Conservation (phyloP, 345 rosid species). For the Brassica carinata region DNA sequence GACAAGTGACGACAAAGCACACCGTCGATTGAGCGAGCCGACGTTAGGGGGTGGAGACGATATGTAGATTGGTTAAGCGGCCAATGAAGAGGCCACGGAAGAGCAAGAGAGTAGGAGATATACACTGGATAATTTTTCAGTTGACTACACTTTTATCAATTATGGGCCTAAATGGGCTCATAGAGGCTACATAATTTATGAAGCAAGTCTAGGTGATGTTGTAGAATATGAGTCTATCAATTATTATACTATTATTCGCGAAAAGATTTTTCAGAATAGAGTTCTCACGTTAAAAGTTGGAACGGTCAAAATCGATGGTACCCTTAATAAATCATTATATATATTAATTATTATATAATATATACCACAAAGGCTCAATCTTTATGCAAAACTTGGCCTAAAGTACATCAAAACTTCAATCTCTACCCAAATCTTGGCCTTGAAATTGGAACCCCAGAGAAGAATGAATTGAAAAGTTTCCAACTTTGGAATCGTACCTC, state of each 20-base stretch:
- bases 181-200: background rate
- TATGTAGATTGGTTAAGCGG: constrained; percentile 39
- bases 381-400: background rate
- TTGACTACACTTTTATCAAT: background rate
- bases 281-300: no score
- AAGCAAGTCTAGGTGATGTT: background rate
- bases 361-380: background rate
- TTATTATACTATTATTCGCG: no score
- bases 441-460: background rate
- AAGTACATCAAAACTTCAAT: no score
- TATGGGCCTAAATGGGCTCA: background rate
- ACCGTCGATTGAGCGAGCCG: constrained; percentile 6
- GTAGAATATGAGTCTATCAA: background rate
- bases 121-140: background rate
- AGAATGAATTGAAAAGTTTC: background rate
- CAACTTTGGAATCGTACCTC: constrained; percentile 50
- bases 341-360: no score
- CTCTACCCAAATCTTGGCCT: no score
- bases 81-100: constrained; percentile 35
- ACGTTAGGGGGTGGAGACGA: constrained; percentile 7
- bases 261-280: no score
- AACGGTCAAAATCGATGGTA: no score
- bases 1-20: constrained; percentile 54
- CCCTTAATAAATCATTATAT: no score
- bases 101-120: background rate